Evolutionary conservation across 2,329 filamentous ascomycete genomes (phyloP).

Genomic region (Chaetomiaceae sp.): DNA sequence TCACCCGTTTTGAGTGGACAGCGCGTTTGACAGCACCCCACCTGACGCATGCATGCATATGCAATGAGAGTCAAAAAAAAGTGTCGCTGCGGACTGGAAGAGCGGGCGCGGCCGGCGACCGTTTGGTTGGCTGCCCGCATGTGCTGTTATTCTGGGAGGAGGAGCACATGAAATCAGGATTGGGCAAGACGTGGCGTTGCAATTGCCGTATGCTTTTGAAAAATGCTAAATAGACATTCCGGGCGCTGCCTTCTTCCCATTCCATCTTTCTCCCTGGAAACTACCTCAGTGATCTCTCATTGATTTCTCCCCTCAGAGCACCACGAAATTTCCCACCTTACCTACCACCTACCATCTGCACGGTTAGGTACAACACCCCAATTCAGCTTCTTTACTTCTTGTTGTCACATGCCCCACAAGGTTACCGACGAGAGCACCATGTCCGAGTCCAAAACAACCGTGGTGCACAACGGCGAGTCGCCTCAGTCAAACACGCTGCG

Average conservation of each 20-base stretch:
- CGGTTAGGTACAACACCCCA: too few species aligned
- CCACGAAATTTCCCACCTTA: too few species aligned
- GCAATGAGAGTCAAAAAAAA: too few species aligned
- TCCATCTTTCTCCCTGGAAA: background rate
- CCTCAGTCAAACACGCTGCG: conserved; percentile 13
- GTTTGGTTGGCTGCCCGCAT: conserved; percentile 10
- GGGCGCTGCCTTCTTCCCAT: background rate
- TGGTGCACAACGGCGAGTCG: conserved; percentile 14
- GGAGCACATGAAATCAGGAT: conserved; percentile 19
- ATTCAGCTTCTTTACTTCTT: too few species aligned
- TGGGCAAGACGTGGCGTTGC: conserved; percentile 14
- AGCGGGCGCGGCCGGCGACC: background rate
- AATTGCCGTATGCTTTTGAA: background rate
- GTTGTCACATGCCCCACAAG: too few species aligned
- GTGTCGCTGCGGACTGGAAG: too few species aligned
- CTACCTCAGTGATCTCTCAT: background rate
- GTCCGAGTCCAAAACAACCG: background rate
- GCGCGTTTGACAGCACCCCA: conserved; percentile 2
- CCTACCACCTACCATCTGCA: too few species aligned
- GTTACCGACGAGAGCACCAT: background rate
- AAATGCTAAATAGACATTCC: conserved; percentile 3
- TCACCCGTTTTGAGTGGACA: conserved; percentile 1
- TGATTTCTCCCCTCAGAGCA: too few species aligned
- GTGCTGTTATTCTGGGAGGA: conserved; percentile 4
- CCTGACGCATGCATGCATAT: conserved; percentile 2